phyloP scores from a whole-genome alignment of 1,284 basidiomycete genomes.

The Rhodotorula mucilaginosa region DNA sequence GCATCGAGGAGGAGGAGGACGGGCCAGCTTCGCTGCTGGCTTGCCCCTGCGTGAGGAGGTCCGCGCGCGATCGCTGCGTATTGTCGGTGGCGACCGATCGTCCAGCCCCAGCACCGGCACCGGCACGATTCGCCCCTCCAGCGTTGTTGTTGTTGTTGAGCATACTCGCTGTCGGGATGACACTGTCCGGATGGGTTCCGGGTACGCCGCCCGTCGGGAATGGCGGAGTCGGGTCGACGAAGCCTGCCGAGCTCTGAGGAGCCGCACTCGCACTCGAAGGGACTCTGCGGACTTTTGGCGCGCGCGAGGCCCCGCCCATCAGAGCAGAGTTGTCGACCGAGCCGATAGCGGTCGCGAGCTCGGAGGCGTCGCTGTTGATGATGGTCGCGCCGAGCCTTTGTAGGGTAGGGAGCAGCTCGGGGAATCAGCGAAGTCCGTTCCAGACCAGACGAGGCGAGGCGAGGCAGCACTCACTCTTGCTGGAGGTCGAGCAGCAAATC shows the following conservation, averaged over 20 bases:
- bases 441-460: too few relatives aligned
- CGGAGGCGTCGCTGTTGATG: not conserved
- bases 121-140: not conserved
- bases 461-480: constrained; percentile 3
- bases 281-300: not conserved
- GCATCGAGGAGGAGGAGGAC: not conserved
- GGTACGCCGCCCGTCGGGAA: constrained; percentile 29
- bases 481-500: constrained; percentile 3
- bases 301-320: not conserved
- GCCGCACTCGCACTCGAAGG: not conserved
- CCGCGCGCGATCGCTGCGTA: not conserved
- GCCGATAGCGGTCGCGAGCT: constrained; percentile 17
- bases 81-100: too few relatives aligned
- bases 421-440: too few relatives aligned
- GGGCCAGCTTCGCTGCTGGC: not conserved
- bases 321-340: not conserved
- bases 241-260: not conserved
- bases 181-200: constrained; percentile 26
- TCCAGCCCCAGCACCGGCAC: too few relatives aligned
- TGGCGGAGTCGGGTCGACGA: constrained; percentile 14
- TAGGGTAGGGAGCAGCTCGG: too few relatives aligned
- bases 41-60: constrained; percentile 1
- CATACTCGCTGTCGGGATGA: not conserved
- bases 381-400: constrained; percentile 2
- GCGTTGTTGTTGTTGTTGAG: not conserved